A percentile compares a stretch with the other conserved stretches of the same genome.
Conservation (phyloP, 257 asterid genomes). For the Datura wrightii region DNA sequence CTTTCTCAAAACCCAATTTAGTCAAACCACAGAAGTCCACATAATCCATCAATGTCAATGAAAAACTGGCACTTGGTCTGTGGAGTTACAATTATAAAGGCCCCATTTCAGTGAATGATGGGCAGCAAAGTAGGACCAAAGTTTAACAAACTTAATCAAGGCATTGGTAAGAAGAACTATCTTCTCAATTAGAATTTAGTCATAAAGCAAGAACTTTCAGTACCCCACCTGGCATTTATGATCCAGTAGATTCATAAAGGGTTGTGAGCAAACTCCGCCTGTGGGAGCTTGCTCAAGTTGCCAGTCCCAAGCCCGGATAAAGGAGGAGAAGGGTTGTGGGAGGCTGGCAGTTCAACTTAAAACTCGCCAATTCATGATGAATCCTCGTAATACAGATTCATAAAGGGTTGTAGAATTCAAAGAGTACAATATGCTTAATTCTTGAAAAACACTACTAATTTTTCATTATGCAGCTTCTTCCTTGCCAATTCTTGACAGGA, state of each 20-base stretch:
- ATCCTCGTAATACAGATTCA: neutral
- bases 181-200: neutral
- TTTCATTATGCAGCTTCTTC: slow-evolving; percentile 22
- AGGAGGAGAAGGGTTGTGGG: neutral
- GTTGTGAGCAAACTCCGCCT: neutral
- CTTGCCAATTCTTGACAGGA: slow-evolving; percentile 26
- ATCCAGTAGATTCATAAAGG: neutral
- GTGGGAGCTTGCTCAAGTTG: neutral
- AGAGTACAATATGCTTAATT: slow-evolving; percentile 25
- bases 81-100: neutral
- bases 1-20: neutral
- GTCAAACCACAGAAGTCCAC: slow-evolving; percentile 2
- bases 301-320: neutral
- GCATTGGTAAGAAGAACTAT: slow-evolving; percentile 5
- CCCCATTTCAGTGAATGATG: slow-evolving; percentile 36
- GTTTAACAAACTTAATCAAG: neutral
- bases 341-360: neutral
- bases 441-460: neutral
- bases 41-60: neutral
- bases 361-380: neutral
- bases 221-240: neutral
- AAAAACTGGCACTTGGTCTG: neutral
- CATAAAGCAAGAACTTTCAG: neutral
- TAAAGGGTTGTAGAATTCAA: neutral
- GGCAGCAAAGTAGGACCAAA: slow-evolving; percentile 27